These are phyloP conservation scores for Termitomyces sp. DNA, from an alignment of 768 basidiomycete genomes.

Conservation along the genomic window DNA sequence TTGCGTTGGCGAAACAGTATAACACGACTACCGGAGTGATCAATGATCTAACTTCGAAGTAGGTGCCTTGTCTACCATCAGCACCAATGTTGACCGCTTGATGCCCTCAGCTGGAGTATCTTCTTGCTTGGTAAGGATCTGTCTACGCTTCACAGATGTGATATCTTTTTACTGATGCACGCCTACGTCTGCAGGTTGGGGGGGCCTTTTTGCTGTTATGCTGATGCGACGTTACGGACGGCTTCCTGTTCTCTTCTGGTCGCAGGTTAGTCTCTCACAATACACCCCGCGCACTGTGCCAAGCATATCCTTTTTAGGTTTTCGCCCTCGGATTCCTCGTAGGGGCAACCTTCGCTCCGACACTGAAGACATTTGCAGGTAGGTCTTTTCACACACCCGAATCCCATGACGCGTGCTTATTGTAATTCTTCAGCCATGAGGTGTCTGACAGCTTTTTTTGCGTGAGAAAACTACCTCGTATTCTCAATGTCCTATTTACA, in stretches of 20 bases:
- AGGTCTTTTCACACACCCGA: neutral
- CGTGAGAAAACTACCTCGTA: conserved; percentile 21
- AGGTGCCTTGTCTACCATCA: conserved; percentile 5
- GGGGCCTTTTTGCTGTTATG: conserved; percentile 59
- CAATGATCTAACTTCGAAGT: conserved; percentile 61
- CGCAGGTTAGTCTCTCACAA: conserved; percentile 36
- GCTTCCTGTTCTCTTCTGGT: conserved; percentile 68
- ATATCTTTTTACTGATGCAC: neutral
- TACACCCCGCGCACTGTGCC: neutral
- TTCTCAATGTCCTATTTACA: neutral
- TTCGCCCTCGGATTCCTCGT: conserved; percentile 52
- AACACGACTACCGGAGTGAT: conserved; percentile 50
- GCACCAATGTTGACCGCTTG: neutral
- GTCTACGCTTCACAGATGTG: neutral
- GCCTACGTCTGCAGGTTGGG: conserved; percentile 38
- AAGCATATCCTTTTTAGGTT: conserved; percentile 27
- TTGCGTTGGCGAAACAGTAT: conserved; percentile 51
- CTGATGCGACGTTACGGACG: conserved; percentile 59
- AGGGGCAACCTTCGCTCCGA: conserved; percentile 52
- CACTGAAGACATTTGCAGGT: conserved; percentile 47
- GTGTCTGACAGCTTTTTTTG: conserved; percentile 54
- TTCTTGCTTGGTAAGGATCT: conserved; percentile 43
- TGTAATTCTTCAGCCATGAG: conserved; percentile 40
- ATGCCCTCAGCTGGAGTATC: conserved; percentile 50
- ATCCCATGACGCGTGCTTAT: neutral